A percentile compares a stretch with the other conserved stretches of the same genome.
Conservation (phyloP, 2,329 filamentous ascomycete genomes). For the Colletotrichum destructivum region DNA sequence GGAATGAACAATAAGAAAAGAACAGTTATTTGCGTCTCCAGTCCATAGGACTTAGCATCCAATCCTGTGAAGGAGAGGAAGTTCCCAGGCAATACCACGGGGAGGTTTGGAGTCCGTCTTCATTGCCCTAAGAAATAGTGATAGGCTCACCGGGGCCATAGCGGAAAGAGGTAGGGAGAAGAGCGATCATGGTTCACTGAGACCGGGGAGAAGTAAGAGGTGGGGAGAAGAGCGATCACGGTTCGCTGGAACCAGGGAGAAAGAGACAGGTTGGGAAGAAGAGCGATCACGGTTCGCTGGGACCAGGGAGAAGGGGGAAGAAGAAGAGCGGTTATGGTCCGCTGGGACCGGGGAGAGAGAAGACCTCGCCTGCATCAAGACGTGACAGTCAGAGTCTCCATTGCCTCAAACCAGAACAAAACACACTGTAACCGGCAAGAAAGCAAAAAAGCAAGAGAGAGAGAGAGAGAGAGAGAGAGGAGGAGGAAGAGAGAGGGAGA, state of each 20-base stretch:
- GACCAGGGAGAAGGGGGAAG: neutral
- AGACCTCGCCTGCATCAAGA: neutral
- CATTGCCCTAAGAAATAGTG: slow-evolving; percentile 28
- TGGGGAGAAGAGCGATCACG: neutral
- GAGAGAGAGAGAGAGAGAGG: neutral
- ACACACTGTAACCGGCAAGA: neutral
- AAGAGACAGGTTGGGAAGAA: neutral
- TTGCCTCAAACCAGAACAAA: slow-evolving; percentile 6
- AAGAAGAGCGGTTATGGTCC: neutral
- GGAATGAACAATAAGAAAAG: neutral
- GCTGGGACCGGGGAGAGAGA: neutral
- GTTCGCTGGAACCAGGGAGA: slow-evolving; percentile 3
- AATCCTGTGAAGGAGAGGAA: slow-evolving; percentile 17
- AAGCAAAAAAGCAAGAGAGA: too few species aligned
- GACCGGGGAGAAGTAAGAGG: neutral
- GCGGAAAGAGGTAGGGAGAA: neutral
- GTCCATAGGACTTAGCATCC: slow-evolving; percentile 24
- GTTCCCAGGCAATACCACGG: slow-evolving; percentile 39
- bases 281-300: slow-evolving; percentile 1
- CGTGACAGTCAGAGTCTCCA: neutral
- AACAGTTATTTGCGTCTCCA: slow-evolving; percentile 11
- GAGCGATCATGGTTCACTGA: neutral
- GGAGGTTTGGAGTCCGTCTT: slow-evolving; percentile 39
- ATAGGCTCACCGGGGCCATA: slow-evolving; percentile 30
- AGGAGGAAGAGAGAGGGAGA: too few species aligned